Evolutionary conservation across 139 green algal species (phyloP).

Genomic region (Picochlorum sp.): DNA sequence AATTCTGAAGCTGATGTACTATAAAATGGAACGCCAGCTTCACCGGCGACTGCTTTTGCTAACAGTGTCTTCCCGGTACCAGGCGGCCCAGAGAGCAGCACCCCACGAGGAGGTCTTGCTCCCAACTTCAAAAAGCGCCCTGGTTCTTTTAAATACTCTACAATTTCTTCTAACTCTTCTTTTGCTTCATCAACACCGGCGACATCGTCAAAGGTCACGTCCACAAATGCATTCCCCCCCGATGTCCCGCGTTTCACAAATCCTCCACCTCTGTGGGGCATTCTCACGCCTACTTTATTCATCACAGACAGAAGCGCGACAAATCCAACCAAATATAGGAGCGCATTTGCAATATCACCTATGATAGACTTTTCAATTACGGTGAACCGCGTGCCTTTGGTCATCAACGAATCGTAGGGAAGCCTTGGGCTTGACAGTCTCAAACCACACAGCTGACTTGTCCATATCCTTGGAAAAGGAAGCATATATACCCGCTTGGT

Average conservation of each 20-base stretch:
- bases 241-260: neutral
- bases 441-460: slow-evolving; percentile 39
- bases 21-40: slow-evolving; percentile 83
- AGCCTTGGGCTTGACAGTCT: slow-evolving; percentile 57
- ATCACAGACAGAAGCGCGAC: slow-evolving; percentile 53
- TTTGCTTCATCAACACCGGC: slow-evolving; percentile 83
- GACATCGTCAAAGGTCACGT: slow-evolving; percentile 73
- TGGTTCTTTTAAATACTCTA: slow-evolving; percentile 66
- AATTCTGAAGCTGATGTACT: slow-evolving; percentile 73
- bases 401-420: slow-evolving; percentile 56
- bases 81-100: slow-evolving; percentile 52
- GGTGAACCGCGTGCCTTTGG: slow-evolving; percentile 58
- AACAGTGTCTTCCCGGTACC: slow-evolving; percentile 78
- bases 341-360: neutral
- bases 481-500: neutral
- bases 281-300: slow-evolving; percentile 55
- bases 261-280: slow-evolving; percentile 21
- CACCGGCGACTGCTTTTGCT: slow-evolving; percentile 49
- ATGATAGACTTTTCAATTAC: slow-evolving; percentile 51
- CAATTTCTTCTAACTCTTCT: slow-evolving; percentile 80
- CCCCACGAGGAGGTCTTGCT: slow-evolving; percentile 55
- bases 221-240: neutral
- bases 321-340: slow-evolving; percentile 57
- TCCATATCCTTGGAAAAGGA: slow-evolving; percentile 7
- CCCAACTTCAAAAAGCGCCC: slow-evolving; percentile 64